Conservation (phyloP, 1,284 basidiomycete species). For the Thecaphora frezii region DNA sequence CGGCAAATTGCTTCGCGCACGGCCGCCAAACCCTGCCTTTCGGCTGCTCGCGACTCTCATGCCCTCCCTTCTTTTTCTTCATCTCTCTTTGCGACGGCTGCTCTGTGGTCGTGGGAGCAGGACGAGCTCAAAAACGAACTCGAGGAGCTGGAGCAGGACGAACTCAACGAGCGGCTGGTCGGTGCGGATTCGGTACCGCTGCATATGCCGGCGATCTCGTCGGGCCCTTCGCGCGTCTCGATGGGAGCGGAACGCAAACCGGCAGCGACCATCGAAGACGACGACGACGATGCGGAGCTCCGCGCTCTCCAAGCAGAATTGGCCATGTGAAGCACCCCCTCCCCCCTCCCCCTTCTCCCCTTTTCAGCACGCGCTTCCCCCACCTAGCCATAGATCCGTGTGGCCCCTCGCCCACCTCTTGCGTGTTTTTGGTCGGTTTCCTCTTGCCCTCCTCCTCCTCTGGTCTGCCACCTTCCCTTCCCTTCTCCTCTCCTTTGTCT, state of each 20-base stretch:
- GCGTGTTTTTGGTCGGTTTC: too few species aligned
- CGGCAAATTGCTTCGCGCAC: neutral
- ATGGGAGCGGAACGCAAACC: slow-evolving; percentile 60
- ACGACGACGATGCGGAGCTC: slow-evolving; percentile 91
- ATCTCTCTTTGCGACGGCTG: neutral
- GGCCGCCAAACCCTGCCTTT: neutral
- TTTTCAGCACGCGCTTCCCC: too few species aligned
- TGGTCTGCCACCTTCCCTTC: neutral
- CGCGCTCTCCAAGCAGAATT: slow-evolving; percentile 82
- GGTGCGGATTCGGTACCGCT: slow-evolving; percentile 88
- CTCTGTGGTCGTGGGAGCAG: slow-evolving; percentile 62
- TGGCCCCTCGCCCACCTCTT: too few species aligned
- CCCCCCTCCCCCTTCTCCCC: neutral
- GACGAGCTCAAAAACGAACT: slow-evolving; percentile 82
- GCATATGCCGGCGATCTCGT: slow-evolving; percentile 66
- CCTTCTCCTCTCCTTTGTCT: neutral
- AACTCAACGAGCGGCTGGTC: slow-evolving; percentile 81
- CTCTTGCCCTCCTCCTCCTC: too few species aligned
- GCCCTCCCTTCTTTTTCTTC: slow-evolving; percentile 58
- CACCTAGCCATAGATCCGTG: too few species aligned
- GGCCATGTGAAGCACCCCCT: slow-evolving; percentile 47
- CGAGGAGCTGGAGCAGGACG: slow-evolving; percentile 86
- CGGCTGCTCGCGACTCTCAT: neutral
- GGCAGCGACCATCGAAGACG: slow-evolving; percentile 68
- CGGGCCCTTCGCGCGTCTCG: slow-evolving; percentile 30